Percentiles rank a stretch among this genome's conserved stretches.
Conservation (phyloP, 352 stramenopile genomes). For the Elongisporangium anandrum region DNA sequence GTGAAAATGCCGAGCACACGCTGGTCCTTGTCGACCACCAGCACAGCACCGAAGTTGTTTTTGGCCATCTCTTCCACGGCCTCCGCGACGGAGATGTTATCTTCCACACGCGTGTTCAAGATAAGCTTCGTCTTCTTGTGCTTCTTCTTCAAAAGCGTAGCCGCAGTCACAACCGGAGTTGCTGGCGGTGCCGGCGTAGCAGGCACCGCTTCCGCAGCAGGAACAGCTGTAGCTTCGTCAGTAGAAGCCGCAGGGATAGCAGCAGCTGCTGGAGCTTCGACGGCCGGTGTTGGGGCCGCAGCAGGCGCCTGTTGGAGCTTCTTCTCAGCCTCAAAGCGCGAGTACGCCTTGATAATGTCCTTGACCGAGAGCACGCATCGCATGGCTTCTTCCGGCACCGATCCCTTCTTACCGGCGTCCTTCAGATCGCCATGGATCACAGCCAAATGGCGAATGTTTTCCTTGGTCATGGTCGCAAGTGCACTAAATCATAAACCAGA, state of each 20-base stretch:
- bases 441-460: slow-evolving; percentile 80
- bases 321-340: slow-evolving; percentile 61
- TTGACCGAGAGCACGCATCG: slow-evolving; percentile 83
- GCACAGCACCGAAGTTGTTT: slow-evolving; percentile 76
- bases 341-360: slow-evolving; percentile 76
- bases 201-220: slow-evolving; percentile 4
- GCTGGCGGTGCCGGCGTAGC: slow-evolving; percentile 3
- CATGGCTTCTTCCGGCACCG: slow-evolving; percentile 79
- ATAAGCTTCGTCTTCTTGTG: slow-evolving; percentile 79
- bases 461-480: slow-evolving; percentile 82
- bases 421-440: slow-evolving; percentile 77
- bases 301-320: slow-evolving; percentile 9
- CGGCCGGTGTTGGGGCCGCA: neutral
- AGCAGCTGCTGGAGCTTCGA: neutral
- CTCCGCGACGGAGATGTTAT: slow-evolving; percentile 71
- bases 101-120: slow-evolving; percentile 74
- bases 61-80: slow-evolving; percentile 73
- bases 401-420: slow-evolving; percentile 66
- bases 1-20: slow-evolving; percentile 82
- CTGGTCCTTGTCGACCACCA: slow-evolving; percentile 83
- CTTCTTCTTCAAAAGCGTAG: slow-evolving; percentile 78
- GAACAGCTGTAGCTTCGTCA: slow-evolving; percentile 1
- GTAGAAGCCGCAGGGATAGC: neutral
- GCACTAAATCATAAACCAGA: slow-evolving; percentile 28
- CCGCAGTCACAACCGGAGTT: slow-evolving; percentile 43